Evolutionary conservation across 805 yeast genomes (phyloP), one percentile per base, ranked within the genome.

Genomic region (Candida patagonica): DNA sequence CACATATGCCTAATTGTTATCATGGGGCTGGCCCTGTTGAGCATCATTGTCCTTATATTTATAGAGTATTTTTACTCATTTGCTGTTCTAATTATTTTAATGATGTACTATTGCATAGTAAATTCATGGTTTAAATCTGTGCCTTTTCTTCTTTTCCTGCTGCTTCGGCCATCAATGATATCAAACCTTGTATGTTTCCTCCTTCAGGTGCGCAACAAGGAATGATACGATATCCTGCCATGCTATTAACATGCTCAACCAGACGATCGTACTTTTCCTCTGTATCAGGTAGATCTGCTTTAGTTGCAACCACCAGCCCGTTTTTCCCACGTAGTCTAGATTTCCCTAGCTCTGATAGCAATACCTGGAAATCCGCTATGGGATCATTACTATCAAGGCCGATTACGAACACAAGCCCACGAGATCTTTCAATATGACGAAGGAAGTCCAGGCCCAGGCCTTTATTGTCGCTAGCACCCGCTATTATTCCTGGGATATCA

Each of bases 391-490:
- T 66, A 20, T 84, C 95, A 16, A 92, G 65, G 5, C 85, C 80
- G 2, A 89, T 63, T 4, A 92, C 95, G 63, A 89, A 86, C 3
- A 82, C 94, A 41, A 92, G 61, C 0, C 96, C 95, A 12, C 81
- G 80, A 4, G 95, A 82, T 47, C 98, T 71, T 60, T 92, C 97
- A 35, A 92, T 76, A 57, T 92, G 98, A 41, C 96, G 71, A 47
- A 92, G 63, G 59, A 92, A 92, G 46, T 87, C 96, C 36, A 86
- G 67, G 0, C 98, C 98, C 83, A 92, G 79, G 1, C 98, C 98
- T 56, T 73, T 79, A 55, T 88, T 83, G 5, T 58, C 56, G 6
- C 77, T 71, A 0, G 98, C 97, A 5, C 95, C 96, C 57, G 78
- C 71, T 44, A 92, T 82, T 33, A 92, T 81, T 5, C 98, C 98